Evolutionary conservation across 164 flowering plant species (phyloP), one percentile per base, ranked within the genome.

Genomic region (Vitis rotundifolia): DNA sequence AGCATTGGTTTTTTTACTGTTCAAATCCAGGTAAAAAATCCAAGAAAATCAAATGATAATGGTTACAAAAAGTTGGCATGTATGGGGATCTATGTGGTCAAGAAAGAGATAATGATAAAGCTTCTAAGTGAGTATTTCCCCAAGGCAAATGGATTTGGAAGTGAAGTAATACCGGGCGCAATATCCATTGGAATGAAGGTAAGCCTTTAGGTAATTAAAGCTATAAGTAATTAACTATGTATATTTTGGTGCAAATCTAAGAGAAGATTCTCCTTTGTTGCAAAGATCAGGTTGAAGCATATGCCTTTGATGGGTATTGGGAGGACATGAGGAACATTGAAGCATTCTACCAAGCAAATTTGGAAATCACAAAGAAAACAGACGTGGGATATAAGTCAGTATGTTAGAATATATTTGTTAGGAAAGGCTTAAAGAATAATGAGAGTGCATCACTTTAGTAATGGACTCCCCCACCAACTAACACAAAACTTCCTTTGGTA

Each of bases 51-150:
- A 13, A 66, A 59, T 15, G 75, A 73, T 37, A 53, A 11, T 47
- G 59, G 5, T 59, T 47, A 10, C 31, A 10, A 58, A 37, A 50
- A 61, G 44, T 64, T 76, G 29, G 61, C 85, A 9, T 84, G 90
- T 63, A 88, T 85, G 91, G 98, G 94, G 5, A 89, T 93, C 22
- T 93, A 87, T 75, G 87, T 82, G 31, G 77, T 93, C 2, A 86
- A 81, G 65, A 84, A 80, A 70, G 85, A 84, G 64, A 76, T 75
- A 47, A 86, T 91, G 91, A 52, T 52, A 61, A 78, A 80, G 76
- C 87, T 91, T 73, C 79, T 93, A 18, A 79, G 55, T 59, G 87
- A 86, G 66, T 26, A 79, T 54, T 83, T 85, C 57, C 94, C 93
- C 11, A 69, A 63, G 44, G 94, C 88, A 60, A 88, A 88, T 74